Evolutionary conservation across 2,329 filamentous ascomycete species (phyloP), one percentile per base, ranked within the genome.

Genomic region (Aspergillus ustus): DNA sequence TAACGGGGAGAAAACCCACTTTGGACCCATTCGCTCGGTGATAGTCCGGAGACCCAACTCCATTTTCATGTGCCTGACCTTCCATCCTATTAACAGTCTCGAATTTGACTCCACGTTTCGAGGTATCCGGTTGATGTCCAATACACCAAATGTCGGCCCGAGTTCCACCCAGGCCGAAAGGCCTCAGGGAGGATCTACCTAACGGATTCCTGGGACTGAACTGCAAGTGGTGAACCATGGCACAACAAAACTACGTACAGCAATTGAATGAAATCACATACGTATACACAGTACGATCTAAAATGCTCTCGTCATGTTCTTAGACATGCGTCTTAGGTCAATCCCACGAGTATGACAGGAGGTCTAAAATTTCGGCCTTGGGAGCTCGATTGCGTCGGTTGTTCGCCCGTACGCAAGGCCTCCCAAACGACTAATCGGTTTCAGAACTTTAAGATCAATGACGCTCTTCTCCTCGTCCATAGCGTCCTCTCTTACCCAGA

Each of bases 401-500:
- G 85, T 81, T 48, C 93, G 84, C 0, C 84, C 90, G 74, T 97
- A 98, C 0, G 90, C 90, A 69, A 97, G 96, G 1, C 94, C 94
- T 28, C 94, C 94, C 25, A 97, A 71, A 43, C 94, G 86, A 66
- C 87, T 87, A 17, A 97, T 84, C 0, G 94, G 92, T 64, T 86
- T 86, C 59, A 97, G 78, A 8, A 96, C 83, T 79, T 89, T 84
- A 11, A 91, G 87, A 75, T 96, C 91, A 60, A 98, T 82, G 46
- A 91, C 70, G 67, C 87, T 92, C 71, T 82, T 85, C 8, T 92
- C 89, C 72, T 91, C 87, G 69, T 96, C 91, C 63, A 97, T 81
- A 2, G 93, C 93, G 78, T 97, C 94, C 74, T 96, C 92, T 57
- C 93, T 81, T 2, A 89, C 92, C 92, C 93, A 97, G 73, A 97